Evolutionary conservation across 2,329 filamentous ascomycete genomes (phyloP), one percentile per base, ranked within the genome.

Genomic region (Verticillium isaacii): DNA sequence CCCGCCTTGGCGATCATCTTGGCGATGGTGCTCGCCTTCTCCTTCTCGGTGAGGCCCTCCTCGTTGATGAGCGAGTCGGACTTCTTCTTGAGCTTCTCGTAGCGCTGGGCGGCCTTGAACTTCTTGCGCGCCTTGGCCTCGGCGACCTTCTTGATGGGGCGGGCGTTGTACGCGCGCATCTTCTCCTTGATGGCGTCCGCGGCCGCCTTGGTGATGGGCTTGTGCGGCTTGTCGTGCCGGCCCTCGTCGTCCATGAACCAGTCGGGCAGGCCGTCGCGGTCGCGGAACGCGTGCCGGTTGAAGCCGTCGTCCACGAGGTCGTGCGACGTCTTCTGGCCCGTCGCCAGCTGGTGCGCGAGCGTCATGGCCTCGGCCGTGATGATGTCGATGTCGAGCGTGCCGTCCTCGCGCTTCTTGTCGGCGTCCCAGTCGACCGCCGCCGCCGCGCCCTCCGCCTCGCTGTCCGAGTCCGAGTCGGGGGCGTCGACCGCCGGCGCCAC

Each of bases 301-400:
- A 95, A 99, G 50, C 88, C 89, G 64, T 98, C 94, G 71, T 99
- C 96, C 56, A 94, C 80, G 5, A 97, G 80, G 68, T 97, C 92
- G 61, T 89, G 77, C 56, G 86, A 89, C 0, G 89, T 90, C 75
- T 89, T 93, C 72, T 94, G 85, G 55, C 94, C 94, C 0, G 90
- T 92, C 3, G 93, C 95, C 63, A 99, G 88, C 71, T 92, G 86
- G 67, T 98, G 95, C 0, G 95, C 96, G 17, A 99, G 84, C 0
- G 94, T 96, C 95, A 99, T 99, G 66, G 96, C 95, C 80, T 99
- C 95, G 5, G 93, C 95, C n/a, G 95, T 99, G 71, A 98, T 96
- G 70, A 99, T 98, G 74, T 98, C 93, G 76, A 99, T 96, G 72
- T 97, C 93, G 50, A 83, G 78, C 69, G 82, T 85, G 62, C 88